Percentiles rank a stretch among this genome's conserved stretches.
Evolutionary conservation across 2,329 filamentous ascomycete genomes (phyloP).

Genomic region (Aspergillus versicolor): DNA sequence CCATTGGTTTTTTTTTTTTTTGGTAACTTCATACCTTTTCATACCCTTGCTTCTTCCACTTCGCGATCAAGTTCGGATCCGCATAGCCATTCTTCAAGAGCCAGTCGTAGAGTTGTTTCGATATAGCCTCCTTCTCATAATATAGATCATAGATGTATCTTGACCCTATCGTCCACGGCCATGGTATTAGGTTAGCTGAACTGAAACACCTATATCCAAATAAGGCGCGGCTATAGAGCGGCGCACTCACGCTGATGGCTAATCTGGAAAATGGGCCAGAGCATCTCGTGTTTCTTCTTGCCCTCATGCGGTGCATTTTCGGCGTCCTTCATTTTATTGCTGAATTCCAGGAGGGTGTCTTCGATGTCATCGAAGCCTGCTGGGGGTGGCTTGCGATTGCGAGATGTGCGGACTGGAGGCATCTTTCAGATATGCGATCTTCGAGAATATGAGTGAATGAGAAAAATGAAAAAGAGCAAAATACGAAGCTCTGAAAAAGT

Average conservation of each 20-base stretch:
- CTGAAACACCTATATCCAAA: neutral
- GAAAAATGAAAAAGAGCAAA: neutral
- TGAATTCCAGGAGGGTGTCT: constrained; percentile 66
- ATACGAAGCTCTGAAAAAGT: neutral
- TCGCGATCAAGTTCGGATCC: constrained; percentile 92
- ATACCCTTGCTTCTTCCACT: constrained; percentile 99
- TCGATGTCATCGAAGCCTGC: constrained; percentile 68
- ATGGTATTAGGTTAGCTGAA: constrained; percentile 1
- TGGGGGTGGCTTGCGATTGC: constrained; percentile 63
- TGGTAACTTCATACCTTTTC: constrained; percentile 69
- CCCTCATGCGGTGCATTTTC: constrained; percentile 80
- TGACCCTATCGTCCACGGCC: constrained; percentile 47
- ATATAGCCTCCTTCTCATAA: constrained; percentile 96
- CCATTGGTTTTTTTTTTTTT: neutral
- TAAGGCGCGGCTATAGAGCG: neutral
- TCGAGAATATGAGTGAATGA: neutral
- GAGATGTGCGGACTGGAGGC: constrained; percentile 61
- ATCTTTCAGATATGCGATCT: constrained; percentile 37
- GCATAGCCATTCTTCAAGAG: constrained; percentile 95
- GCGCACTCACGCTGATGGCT: constrained; percentile 73
- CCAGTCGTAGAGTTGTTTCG: constrained; percentile 90
- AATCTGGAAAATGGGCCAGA: constrained; percentile 98
- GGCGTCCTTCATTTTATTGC: constrained; percentile 72
- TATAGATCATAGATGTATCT: constrained; percentile 97
- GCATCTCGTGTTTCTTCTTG: constrained; percentile 84